Evolutionary conservation across 495 filamentous ascomycete species (phyloP).

Genomic region (Endocarpon pusillum): DNA sequence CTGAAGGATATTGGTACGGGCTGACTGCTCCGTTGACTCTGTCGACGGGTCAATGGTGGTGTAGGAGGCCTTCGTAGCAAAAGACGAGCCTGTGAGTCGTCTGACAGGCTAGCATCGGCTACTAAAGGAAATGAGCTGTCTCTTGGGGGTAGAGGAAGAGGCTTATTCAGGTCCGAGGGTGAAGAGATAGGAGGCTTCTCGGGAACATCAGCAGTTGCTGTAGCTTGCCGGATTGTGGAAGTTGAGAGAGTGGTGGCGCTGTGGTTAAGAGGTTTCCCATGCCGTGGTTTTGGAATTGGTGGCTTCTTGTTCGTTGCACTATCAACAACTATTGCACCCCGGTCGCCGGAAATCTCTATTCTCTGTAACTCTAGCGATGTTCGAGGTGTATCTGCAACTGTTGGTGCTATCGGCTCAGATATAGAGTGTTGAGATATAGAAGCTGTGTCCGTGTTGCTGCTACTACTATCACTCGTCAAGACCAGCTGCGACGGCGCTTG

Average conservation of each 20-base stretch:
- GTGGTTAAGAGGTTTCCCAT: slow-evolving; percentile 47
- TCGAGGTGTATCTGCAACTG: slow-evolving; percentile 24
- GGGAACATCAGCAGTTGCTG: slow-evolving; percentile 12
- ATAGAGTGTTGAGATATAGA: slow-evolving; percentile 30
- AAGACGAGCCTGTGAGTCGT: slow-evolving; percentile 27
- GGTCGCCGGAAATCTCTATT: too few species aligned
- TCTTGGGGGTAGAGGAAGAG: slow-evolving; percentile 23
- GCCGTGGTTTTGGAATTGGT: slow-evolving; percentile 44
- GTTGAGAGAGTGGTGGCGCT: slow-evolving; percentile 14
- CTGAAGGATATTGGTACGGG: too few species aligned
- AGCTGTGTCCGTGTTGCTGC: slow-evolving; percentile 29
- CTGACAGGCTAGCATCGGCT: slow-evolving; percentile 23
- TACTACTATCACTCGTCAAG: slow-evolving; percentile 20
- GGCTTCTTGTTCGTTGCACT: slow-evolving; percentile 32
- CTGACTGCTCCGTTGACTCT: slow-evolving; percentile 30
- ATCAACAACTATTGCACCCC: too few species aligned
- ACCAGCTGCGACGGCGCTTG: slow-evolving; percentile 6
- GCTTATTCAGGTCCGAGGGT: slow-evolving; percentile 32
- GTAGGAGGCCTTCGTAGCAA: slow-evolving; percentile 35
- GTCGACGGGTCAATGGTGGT: slow-evolving; percentile 29
- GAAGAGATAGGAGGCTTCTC: slow-evolving; percentile 11
- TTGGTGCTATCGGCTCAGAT: slow-evolving; percentile 16
- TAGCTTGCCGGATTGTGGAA: slow-evolving; percentile 13
- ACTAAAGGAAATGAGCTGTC: too few species aligned
- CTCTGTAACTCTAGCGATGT: slow-evolving; percentile 29